phyloP scores from a whole-genome alignment of 106 monocot genomes.

The Apostasia shenzhenica region DNA sequence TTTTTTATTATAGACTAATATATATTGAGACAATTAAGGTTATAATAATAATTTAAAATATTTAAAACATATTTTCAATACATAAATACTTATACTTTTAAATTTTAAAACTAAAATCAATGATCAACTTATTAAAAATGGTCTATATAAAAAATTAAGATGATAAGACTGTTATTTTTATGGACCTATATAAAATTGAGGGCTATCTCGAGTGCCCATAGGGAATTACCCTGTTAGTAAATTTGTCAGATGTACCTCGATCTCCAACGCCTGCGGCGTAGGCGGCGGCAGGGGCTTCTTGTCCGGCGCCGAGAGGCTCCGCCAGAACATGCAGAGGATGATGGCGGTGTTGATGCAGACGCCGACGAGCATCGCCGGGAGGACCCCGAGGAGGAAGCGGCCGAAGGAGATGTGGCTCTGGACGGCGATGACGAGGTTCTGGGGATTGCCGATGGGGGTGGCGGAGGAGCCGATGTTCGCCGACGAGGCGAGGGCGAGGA shows the following conservation, averaged over 20 bases:
- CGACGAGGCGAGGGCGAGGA: constrained; percentile 3
- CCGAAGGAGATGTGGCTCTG: not conserved
- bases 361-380: constrained; percentile 4
- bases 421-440: constrained; percentile 7
- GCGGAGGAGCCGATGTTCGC: constrained; percentile 4
- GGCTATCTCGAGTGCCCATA: too few relatives aligned
- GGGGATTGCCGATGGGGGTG: constrained; percentile 3
- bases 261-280: not conserved
- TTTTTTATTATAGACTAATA: too few relatives aligned
- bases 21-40: too few relatives aligned
- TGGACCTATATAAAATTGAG: too few relatives aligned
- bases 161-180: too few relatives aligned
- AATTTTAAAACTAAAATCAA: too few relatives aligned
- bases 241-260: not conserved
- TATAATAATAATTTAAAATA: too few relatives aligned
- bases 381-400: not conserved
- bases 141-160: too few relatives aligned
- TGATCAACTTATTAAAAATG: too few relatives aligned
- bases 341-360: not conserved
- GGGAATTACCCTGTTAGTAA: too few relatives aligned
- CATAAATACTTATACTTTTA: too few relatives aligned
- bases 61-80: too few relatives aligned
- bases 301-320: not conserved
- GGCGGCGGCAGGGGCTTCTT: not conserved
- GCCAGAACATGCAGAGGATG: constrained; percentile 9